These are phyloP conservation scores for Myochromella boudieri DNA, from an alignment of 768 basidiomycete species.

Conservation along the genomic window DNA sequence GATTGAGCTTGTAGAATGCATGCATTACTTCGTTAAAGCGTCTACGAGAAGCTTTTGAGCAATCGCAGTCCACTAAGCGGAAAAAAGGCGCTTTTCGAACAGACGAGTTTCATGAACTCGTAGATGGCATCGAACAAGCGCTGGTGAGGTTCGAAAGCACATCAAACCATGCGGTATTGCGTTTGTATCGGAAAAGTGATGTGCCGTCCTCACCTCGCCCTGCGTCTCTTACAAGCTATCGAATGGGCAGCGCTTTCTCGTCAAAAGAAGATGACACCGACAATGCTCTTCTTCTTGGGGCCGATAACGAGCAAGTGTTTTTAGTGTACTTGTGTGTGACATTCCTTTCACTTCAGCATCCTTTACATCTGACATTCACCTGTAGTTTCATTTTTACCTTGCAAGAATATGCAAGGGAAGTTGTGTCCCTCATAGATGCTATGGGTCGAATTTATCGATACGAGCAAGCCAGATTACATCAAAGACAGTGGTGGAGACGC, in stretches of 20 bases:
- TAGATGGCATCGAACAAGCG: slow-evolving; percentile 66
- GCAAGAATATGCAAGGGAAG: slow-evolving; percentile 89
- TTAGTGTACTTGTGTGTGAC: slow-evolving; percentile 84
- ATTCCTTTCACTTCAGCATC: neutral
- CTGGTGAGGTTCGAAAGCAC: slow-evolving; percentile 77
- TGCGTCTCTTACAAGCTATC: slow-evolving; percentile 21
- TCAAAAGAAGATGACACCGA: slow-evolving; percentile 28
- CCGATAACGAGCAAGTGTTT: slow-evolving; percentile 83
- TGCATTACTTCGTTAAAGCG: slow-evolving; percentile 60
- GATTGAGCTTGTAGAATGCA: slow-evolving; percentile 42
- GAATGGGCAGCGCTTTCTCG: slow-evolving; percentile 11
- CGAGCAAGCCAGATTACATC: slow-evolving; percentile 47
- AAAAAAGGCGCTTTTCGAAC: slow-evolving; percentile 39
- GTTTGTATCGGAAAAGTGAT: slow-evolving; percentile 64
- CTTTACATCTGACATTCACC: slow-evolving; percentile 2
- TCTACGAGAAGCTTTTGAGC: slow-evolving; percentile 66
- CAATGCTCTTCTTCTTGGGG: slow-evolving; percentile 36
- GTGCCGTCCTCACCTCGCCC: slow-evolving; percentile 22
- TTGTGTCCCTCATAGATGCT: slow-evolving; percentile 79
- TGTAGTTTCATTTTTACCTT: slow-evolving; percentile 91
- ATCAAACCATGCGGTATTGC: slow-evolving; percentile 79
- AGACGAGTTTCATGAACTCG: slow-evolving; percentile 64
- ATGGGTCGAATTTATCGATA: slow-evolving; percentile 77
- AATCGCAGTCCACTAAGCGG: slow-evolving; percentile 33
- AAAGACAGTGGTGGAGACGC: slow-evolving; percentile 39